Conservation (phyloP, 768 basidiomycete genomes). For the Tylopilus intermedius region DNA sequence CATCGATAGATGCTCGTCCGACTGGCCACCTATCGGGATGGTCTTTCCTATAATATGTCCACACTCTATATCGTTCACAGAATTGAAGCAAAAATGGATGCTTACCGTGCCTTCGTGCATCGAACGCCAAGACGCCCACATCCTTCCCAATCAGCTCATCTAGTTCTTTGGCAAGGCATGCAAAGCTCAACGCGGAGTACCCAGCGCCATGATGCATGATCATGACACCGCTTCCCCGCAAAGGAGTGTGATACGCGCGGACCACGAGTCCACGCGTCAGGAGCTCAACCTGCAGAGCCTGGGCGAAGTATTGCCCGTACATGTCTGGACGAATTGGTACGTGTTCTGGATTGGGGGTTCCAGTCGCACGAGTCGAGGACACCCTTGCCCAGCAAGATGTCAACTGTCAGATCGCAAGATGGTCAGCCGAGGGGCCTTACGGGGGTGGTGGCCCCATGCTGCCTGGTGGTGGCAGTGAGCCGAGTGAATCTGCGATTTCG, state of each 20-base stretch:
- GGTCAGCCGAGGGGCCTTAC: constrained; percentile 37
- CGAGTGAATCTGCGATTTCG: constrained; percentile 56
- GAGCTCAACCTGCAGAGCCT: constrained; percentile 75
- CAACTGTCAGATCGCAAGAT: constrained; percentile 9
- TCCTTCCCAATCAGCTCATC: constrained; percentile 55
- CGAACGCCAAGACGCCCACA: constrained; percentile 76
- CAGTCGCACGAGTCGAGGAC: constrained; percentile 26
- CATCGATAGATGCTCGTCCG: constrained; percentile 51
- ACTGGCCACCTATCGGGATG: constrained; percentile 15
- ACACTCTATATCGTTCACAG: background rate
- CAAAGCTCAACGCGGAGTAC: constrained; percentile 85
- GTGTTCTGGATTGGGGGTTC: constrained; percentile 55
- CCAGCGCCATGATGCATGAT: constrained; percentile 96
- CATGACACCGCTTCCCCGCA: constrained; percentile 59
- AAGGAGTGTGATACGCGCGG: constrained; percentile 80
- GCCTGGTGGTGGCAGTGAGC: constrained; percentile 45
- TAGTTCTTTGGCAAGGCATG: constrained; percentile 83
- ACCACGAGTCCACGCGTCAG: constrained; percentile 57
- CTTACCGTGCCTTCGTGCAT: constrained; percentile 86
- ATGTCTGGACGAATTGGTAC: constrained; percentile 66
- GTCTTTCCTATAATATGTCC: constrained; percentile 21
- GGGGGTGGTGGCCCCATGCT: constrained; percentile 60
- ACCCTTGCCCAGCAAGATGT: constrained; percentile 24
- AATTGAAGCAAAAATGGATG: background rate
- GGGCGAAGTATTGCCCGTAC: constrained; percentile 59